Evolutionary conservation across 169 alveolate genomes (phyloP).

Genomic region (Plasmodium gaboni): DNA sequence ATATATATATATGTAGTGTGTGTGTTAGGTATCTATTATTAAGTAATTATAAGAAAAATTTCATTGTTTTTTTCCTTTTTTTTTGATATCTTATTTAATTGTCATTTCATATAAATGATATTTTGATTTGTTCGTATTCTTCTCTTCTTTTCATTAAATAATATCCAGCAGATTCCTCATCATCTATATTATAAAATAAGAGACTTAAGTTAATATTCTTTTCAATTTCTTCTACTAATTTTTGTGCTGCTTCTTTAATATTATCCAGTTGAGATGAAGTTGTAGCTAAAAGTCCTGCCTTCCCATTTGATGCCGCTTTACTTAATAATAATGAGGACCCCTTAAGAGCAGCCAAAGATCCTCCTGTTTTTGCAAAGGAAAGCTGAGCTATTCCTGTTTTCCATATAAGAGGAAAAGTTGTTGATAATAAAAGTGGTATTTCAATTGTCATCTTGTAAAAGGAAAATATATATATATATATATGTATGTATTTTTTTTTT

Average conservation of each 20-base stretch:
- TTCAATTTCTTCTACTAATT: slow-evolving; percentile 75
- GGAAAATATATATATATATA: neutral
- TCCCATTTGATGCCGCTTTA: slow-evolving; percentile 69
- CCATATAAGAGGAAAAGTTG: slow-evolving; percentile 74
- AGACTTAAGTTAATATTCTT: slow-evolving; percentile 42
- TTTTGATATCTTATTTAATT: too few species aligned
- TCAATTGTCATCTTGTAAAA: slow-evolving; percentile 55
- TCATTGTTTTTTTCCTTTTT: neutral
- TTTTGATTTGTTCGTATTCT: slow-evolving; percentile 27
- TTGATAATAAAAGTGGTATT: slow-evolving; percentile 57
- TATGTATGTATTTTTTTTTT: too few species aligned
- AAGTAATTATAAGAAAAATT: neutral
- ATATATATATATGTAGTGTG: too few species aligned
- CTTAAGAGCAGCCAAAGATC: slow-evolving; percentile 72
- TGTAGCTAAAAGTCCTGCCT: slow-evolving; percentile 64
- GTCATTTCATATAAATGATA: neutral
- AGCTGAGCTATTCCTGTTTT: slow-evolving; percentile 74
- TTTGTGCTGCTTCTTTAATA: slow-evolving; percentile 75
- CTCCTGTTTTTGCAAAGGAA: slow-evolving; percentile 77
- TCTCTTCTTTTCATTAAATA: slow-evolving; percentile 71
- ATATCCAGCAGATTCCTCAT: slow-evolving; percentile 75
- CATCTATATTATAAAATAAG: slow-evolving; percentile 68
- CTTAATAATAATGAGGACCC: slow-evolving; percentile 72
- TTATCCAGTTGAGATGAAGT: slow-evolving; percentile 73
- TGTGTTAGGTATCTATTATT: too few species aligned